These are phyloP conservation scores for Alternaria arborescens DNA, from an alignment of 2,329 filamentous ascomycete species.

Conservation along the genomic window DNA sequence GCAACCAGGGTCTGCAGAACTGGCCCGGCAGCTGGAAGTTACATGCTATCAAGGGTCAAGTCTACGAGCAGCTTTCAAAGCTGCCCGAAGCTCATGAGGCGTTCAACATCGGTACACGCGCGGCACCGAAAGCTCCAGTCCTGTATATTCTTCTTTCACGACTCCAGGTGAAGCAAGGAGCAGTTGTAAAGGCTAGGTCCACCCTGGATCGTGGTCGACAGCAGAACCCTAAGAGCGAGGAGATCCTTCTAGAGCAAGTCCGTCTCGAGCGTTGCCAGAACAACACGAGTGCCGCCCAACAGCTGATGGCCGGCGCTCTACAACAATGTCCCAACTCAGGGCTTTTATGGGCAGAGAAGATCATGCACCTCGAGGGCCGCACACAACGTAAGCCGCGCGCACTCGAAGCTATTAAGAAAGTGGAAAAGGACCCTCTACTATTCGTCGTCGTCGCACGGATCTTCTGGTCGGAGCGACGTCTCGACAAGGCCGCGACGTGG, in stretches of 20 bases:
- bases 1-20: slow-evolving; percentile 82
- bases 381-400: slow-evolving; percentile 92
- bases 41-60: slow-evolving; percentile 99
- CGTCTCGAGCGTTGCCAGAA: slow-evolving; percentile 88
- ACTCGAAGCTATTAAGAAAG: slow-evolving; percentile 95
- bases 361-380: slow-evolving; percentile 90
- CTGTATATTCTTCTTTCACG: slow-evolving; percentile 90
- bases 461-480: slow-evolving; percentile 90
- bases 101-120: slow-evolving; percentile 86
- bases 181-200: slow-evolving; percentile 89
- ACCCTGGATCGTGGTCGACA: slow-evolving; percentile 91
- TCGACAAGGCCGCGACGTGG: slow-evolving; percentile 96
- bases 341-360: slow-evolving; percentile 90
- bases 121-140: slow-evolving; percentile 81
- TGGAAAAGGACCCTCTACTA: slow-evolving; percentile 87
- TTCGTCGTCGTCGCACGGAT: slow-evolving; percentile 94
- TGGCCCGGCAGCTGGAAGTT: slow-evolving; percentile 89
- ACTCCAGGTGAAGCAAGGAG: slow-evolving; percentile 84
- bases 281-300: slow-evolving; percentile 84
- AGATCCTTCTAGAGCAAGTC: slow-evolving; percentile 93
- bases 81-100: slow-evolving; percentile 87
- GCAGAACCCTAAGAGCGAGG: slow-evolving; percentile 82
- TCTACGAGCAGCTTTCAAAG: slow-evolving; percentile 86
- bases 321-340: slow-evolving; percentile 91
- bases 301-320: slow-evolving; percentile 90